A percentile compares a stretch with the other conserved stretches of the same genome.
Evolutionary conservation across 352 stramenopile species (phyloP).

Genomic region (Phytophthora brassicae): DNA sequence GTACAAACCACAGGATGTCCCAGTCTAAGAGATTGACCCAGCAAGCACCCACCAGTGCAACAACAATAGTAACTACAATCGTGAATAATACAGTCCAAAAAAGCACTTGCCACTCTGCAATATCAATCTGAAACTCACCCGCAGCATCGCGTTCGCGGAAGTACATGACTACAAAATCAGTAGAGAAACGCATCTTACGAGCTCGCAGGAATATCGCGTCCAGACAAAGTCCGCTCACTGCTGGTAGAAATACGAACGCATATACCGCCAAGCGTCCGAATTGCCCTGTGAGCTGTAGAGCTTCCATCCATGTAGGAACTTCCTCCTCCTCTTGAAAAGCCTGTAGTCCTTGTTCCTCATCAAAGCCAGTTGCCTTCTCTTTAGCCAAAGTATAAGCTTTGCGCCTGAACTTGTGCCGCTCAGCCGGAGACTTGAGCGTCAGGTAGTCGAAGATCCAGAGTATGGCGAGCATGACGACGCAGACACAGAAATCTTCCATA

Average conservation of each 20-base stretch:
- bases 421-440: conserved; percentile 24
- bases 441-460: conserved; percentile 43
- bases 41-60: conserved; percentile 39
- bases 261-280: conserved; percentile 41
- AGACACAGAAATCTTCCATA: conserved; percentile 57
- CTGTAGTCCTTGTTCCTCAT: conserved; percentile 27
- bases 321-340: neutral
- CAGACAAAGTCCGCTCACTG: conserved; percentile 22
- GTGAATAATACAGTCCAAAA: conserved; percentile 38
- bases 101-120: conserved; percentile 42
- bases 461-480: conserved; percentile 20
- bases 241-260: conserved; percentile 33
- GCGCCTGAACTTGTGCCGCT: conserved; percentile 7
- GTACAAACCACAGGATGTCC: conserved; percentile 40
- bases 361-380: neutral
- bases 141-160: conserved; percentile 45
- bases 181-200: conserved; percentile 57
- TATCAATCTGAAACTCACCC: conserved; percentile 46
- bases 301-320: conserved; percentile 19
- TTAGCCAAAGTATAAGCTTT: neutral
- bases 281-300: conserved; percentile 21
- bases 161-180: conserved; percentile 48
- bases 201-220: conserved; percentile 57
- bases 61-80: conserved; percentile 31
- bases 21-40: conserved; percentile 64